These are phyloP conservation scores for Crucibulum laeve DNA, from an alignment of 768 basidiomycete species.

Conservation along the genomic window DNA sequence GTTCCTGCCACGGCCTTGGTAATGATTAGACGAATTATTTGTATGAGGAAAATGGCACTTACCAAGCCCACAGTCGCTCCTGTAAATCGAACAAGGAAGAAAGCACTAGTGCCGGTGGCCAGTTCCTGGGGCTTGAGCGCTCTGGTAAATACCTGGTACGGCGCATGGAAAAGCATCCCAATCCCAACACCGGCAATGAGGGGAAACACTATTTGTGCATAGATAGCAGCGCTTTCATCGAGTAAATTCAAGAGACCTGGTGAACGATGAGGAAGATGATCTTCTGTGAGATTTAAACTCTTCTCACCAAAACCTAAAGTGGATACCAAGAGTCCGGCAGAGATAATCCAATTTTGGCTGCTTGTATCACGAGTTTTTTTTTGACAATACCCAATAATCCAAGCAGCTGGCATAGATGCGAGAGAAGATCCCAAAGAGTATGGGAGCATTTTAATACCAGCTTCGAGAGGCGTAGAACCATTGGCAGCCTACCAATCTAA, in stretches of 20 bases:
- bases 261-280: conserved; percentile 12
- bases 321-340: conserved; percentile 57
- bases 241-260: conserved; percentile 68
- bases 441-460: conserved; percentile 73
- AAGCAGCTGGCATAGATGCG: conserved; percentile 83
- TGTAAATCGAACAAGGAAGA: conserved; percentile 84
- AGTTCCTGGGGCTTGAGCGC: conserved; percentile 63
- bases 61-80: conserved; percentile 82
- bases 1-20: conserved; percentile 72
- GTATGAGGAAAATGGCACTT: conserved; percentile 17
- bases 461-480: conserved; percentile 63
- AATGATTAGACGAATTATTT: conserved; percentile 6
- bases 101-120: conserved; percentile 79
- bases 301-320: conserved; percentile 68
- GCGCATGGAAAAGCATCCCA: conserved; percentile 83
- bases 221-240: conserved; percentile 41
- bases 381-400: conserved; percentile 73
- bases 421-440: conserved; percentile 84
- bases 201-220: conserved; percentile 52
- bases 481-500: conserved; percentile 52
- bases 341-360: conserved; percentile 65
- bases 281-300: conserved; percentile 9
- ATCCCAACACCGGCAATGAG: conserved; percentile 73
- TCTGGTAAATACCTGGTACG: conserved; percentile 74
- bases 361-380: conserved; percentile 47